phyloP scores from a whole-genome alignment of 2,329 filamentous ascomycete species.

The Colletotrichum lupini region DNA sequence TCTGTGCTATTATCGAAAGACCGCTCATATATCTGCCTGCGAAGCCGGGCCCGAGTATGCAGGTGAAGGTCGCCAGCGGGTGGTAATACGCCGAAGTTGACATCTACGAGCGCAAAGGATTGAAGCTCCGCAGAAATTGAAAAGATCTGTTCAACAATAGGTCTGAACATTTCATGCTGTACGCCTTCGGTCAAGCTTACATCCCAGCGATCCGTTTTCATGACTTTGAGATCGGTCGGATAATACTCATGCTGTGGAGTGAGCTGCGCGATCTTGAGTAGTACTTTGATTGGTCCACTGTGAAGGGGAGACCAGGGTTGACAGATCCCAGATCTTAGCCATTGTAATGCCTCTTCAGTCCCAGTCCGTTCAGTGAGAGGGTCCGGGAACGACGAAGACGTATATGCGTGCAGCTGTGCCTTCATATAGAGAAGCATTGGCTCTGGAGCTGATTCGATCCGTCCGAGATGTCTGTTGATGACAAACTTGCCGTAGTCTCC shows the following conservation, averaged over 20 bases:
- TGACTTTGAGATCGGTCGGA: conserved; percentile 44
- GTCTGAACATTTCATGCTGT: conserved; percentile 51
- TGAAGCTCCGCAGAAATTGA: conserved; percentile 44
- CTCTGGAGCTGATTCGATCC: conserved; percentile 68
- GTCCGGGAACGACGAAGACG: conserved; percentile 68
- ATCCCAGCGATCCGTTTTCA: conserved; percentile 51
- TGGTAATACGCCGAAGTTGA: conserved; percentile 28
- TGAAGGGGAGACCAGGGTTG: conserved; percentile 59
- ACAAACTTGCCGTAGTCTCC: conserved; percentile 60
- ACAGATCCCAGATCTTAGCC: conserved; percentile 59
- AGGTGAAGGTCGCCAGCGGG: conserved; percentile 37
- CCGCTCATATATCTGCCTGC: conserved; percentile 26
- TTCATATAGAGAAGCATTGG: conserved; percentile 65
- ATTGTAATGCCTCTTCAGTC: conserved; percentile 66
- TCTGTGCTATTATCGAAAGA: conserved; percentile 39
- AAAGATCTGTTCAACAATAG: conserved; percentile 43
- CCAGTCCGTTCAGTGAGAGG: conserved; percentile 68
- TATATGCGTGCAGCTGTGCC: conserved; percentile 69
- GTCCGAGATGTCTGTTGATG: conserved; percentile 65
- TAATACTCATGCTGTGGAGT: conserved; percentile 48
- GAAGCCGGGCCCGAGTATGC: conserved; percentile 36
- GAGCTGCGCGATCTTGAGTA: conserved; percentile 43
- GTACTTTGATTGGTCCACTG: accelerated
- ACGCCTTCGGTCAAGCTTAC: conserved; percentile 42
- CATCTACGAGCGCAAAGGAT: conserved; percentile 33